Conservation (phyloP, 2,329 filamentous ascomycete species). For the Lasiodiplodia theobromae region DNA sequence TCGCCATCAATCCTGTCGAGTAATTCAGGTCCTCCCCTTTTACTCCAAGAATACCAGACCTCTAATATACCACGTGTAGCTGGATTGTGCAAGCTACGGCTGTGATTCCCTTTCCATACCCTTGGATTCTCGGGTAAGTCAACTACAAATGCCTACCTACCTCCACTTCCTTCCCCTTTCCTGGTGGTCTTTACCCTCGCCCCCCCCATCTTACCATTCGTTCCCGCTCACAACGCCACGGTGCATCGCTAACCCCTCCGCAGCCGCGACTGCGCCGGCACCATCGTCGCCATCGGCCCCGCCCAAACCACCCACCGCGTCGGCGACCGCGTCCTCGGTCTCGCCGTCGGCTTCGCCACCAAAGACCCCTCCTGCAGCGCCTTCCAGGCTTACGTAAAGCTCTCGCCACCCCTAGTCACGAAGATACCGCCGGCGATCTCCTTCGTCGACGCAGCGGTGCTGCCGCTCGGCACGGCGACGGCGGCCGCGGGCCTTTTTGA, state of each 20-base stretch:
- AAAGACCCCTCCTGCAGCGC: slow-evolving; percentile 42
- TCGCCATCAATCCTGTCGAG: slow-evolving; percentile 60
- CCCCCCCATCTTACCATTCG: too few relatives aligned
- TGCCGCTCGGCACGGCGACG: slow-evolving; percentile 54
- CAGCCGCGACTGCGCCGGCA: too few relatives aligned
- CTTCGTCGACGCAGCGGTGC: slow-evolving; percentile 49
- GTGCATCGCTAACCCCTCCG: too few relatives aligned
- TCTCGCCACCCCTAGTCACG: slow-evolving; percentile 36
- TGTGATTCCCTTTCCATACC: too few relatives aligned
- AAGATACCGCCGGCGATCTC: slow-evolving; percentile 46
- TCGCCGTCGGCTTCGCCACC: slow-evolving; percentile 38
- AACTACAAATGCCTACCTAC: too few relatives aligned
- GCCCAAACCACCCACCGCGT: slow-evolving; percentile 32
- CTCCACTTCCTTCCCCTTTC: too few relatives aligned
- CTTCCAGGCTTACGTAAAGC: slow-evolving; percentile 33
- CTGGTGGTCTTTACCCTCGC: too few relatives aligned
- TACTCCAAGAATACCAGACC: too few relatives aligned
- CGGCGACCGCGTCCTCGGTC: slow-evolving; percentile 37
- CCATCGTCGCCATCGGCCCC: slow-evolving; percentile 45
- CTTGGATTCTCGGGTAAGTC: too few relatives aligned
- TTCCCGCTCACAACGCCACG: too few relatives aligned
- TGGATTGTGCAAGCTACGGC: too few relatives aligned
- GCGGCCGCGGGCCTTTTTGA: slow-evolving; percentile 54
- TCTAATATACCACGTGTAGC: too few relatives aligned
- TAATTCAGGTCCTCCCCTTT: slow-evolving; percentile 42